Conservation (phyloP, 306 rosid species). For the Phaseolus lunatus region DNA sequence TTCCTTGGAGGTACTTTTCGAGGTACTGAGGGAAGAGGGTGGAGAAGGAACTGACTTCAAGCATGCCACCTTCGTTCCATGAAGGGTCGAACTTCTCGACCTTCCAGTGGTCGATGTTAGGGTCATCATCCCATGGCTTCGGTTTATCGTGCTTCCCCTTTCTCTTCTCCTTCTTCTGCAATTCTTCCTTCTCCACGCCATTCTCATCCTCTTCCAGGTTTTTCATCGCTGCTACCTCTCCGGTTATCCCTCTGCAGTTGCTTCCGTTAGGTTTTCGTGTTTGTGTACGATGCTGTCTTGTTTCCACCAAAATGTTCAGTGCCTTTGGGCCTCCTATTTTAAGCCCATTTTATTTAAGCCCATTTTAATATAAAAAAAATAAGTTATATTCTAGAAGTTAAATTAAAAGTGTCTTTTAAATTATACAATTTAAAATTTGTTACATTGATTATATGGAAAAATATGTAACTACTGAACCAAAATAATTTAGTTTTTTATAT, state of each 20-base stretch:
- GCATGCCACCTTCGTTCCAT: slow-evolving; percentile 91
- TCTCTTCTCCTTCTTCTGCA: slow-evolving; percentile 45
- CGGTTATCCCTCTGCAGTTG: background rate
- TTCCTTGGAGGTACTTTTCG: slow-evolving; percentile 80
- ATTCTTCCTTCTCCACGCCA: background rate
- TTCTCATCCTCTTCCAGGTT: background rate
- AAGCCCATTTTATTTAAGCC: background rate
- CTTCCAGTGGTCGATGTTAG: slow-evolving; percentile 84
- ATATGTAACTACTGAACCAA: too few relatives aligned
- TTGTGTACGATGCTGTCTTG: background rate
- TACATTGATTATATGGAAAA: too few relatives aligned
- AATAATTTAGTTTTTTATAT: too few relatives aligned
- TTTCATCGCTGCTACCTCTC: background rate
- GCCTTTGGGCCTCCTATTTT: background rate
- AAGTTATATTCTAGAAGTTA: too few relatives aligned
- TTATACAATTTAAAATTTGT: too few relatives aligned
- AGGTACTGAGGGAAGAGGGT: slow-evolving; percentile 86
- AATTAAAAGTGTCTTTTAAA: too few relatives aligned
- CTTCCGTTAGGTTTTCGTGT: background rate
- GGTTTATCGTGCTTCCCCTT: slow-evolving; percentile 96
- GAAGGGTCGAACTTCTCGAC: slow-evolving; percentile 82
- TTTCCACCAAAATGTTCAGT: background rate
- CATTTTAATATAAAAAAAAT: too few relatives aligned
- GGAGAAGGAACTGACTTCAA: slow-evolving; percentile 86
- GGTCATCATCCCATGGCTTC: slow-evolving; percentile 98